Base-by-base conservation (phyloP, 1,284 basidiomycete genomes). In the Ustilago nuda region DNA sequence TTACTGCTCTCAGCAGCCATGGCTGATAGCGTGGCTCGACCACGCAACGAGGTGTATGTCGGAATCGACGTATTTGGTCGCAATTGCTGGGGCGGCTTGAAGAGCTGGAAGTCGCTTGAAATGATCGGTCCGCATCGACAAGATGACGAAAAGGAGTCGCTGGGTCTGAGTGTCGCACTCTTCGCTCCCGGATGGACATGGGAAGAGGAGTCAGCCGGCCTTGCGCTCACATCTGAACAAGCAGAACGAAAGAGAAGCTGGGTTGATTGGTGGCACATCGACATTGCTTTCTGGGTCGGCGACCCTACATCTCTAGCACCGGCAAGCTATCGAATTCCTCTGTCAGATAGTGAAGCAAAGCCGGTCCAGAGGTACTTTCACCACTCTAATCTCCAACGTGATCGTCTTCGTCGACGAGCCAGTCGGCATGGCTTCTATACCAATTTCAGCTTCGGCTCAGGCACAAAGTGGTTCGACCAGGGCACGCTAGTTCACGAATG, bases 171-270 rank as follows among this genome's bases (percentile, higher is more conserved):
- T 52, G 75, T 82, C 1, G 82, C 81, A 0, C 66, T 84, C 1
- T 84, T 84, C 36, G 82, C 82, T 27, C 82, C 76, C 3, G 82
- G 81, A 0, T 84, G 82, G 82, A 84, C 82, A 4, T 84, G 82
- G 82, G 82, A 84, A 39, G 77, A 81, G 27, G 63, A 80, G 5
- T 60, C 36, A 37, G 65, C 70, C 4, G 70, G 70, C 0, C 54
- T 61, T 1, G 12, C 27, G 0, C 65, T 67, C 2, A 53, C 63
- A 4, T 53, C 76, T 0, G 46, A 53, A 33, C 35, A 48, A 13
- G 8, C 35, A 17, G 19, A 33, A 19, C 37, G 30, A 12, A 53
- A 46, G n/a, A 72, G 80, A 7, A 45, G 43, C 0, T 83, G 81
- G 81, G 41, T 41, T 1, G 70, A 75, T 15, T 83, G 81, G 81